Percentiles rank a stretch among this genome's conserved stretches.
Evolutionary conservation across 345 rosid genomes (phyloP).

Genomic region (Pistacia atlantica): DNA sequence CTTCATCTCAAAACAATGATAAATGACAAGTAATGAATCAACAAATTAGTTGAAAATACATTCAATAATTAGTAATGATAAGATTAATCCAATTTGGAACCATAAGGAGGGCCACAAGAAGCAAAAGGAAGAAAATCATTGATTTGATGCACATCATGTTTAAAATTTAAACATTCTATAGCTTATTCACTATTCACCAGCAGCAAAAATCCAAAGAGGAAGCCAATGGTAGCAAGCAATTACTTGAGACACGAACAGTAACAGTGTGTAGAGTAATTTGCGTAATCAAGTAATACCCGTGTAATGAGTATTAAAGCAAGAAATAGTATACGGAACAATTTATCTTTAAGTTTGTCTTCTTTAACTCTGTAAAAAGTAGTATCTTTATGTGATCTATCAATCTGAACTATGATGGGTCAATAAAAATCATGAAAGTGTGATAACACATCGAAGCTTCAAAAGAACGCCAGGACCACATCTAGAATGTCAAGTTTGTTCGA

Average conservation of each 20-base stretch:
- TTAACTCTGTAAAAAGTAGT: not conserved
- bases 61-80: constrained; percentile 14
- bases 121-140: not conserved
- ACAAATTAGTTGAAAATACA: not conserved
- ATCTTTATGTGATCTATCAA: not conserved
- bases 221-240: no score
- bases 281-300: no score
- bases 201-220: not conserved
- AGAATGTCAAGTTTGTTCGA: constrained; percentile 15
- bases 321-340: not conserved
- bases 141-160: not conserved
- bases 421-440: not conserved
- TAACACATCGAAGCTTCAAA: constrained; percentile 3
- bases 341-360: not conserved
- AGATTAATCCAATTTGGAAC: not conserved
- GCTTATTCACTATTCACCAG: not conserved
- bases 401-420: not conserved
- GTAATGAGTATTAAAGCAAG: not conserved
- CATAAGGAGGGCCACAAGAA: not conserved
- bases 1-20: not conserved
- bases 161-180: not conserved
- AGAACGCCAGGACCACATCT: constrained; percentile 9
- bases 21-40: not conserved
- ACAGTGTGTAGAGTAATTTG: not conserved
- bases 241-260: not conserved